phyloP scores from a whole-genome alignment of 768 basidiomycete genomes.

The Phaeotremella skinneri region DNA sequence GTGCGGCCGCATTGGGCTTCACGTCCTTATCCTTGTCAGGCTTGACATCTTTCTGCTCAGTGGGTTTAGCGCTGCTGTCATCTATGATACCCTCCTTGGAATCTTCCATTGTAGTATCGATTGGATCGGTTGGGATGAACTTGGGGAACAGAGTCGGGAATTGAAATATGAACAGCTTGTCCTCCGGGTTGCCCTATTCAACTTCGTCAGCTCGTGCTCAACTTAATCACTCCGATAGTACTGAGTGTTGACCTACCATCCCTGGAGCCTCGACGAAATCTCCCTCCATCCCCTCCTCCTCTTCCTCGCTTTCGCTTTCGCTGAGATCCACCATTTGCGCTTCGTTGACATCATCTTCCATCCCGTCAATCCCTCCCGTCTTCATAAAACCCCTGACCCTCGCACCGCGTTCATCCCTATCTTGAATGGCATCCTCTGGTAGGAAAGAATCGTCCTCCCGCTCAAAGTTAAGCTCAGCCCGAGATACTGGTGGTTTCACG shows the following conservation, averaged over 20 bases:
- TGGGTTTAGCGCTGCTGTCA: conserved; percentile 20
- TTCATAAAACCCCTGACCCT: conserved; percentile 25
- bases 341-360: conserved; percentile 39
- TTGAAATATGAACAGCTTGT: conserved; percentile 76
- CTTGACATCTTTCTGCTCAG: conserved; percentile 57
- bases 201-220: not conserved
- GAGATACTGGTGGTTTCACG: not conserved
- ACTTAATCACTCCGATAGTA: not conserved
- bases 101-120: conserved; percentile 52
- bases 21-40: conserved; percentile 51
- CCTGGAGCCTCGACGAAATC: conserved; percentile 33
- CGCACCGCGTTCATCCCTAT: conserved; percentile 39
- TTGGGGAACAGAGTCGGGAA: conserved; percentile 82
- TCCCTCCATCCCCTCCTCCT: conserved; percentile 42
- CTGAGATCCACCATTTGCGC: conserved; percentile 48
- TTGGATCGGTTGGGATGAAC: conserved; percentile 57
- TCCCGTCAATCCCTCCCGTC: conserved; percentile 25
- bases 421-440: conserved; percentile 40
- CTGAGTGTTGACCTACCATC: conserved; percentile 14
- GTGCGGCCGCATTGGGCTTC: conserved; percentile 25
- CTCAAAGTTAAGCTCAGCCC: not conserved
- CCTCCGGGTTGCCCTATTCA: conserved; percentile 40
- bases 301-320: conserved; percentile 49
- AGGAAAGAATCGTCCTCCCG: conserved; percentile 45
- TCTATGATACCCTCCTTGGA: conserved; percentile 53